A percentile compares a stretch with the other conserved stretches of the same genome.
Conservation (phyloP, 139 green algal genomes). For the Chlamydomonas applanata region DNA sequence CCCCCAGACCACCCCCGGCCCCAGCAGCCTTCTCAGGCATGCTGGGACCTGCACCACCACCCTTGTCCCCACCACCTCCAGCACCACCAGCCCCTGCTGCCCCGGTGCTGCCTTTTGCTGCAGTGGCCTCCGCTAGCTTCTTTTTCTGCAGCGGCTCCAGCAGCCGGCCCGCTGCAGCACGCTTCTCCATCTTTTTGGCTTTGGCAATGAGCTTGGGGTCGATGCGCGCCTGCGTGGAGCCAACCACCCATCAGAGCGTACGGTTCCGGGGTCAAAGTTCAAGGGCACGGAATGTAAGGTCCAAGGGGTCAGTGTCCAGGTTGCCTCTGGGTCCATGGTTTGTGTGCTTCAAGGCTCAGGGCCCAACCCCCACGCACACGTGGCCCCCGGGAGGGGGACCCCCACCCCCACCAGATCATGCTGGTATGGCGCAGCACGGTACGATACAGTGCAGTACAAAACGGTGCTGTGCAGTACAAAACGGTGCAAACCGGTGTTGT, state of each 20-base stretch:
- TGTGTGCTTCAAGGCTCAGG: too few relatives aligned
- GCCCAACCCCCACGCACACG: too few relatives aligned
- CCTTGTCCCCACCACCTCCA: background rate
- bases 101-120: background rate
- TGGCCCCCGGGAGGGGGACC: too few relatives aligned
- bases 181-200: slow-evolving; percentile 44
- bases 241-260: too few relatives aligned
- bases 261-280: background rate
- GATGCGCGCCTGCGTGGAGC: slow-evolving; percentile 31
- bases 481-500: background rate
- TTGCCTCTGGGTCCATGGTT: too few relatives aligned
- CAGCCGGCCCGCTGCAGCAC: slow-evolving; percentile 25
- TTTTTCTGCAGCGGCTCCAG: slow-evolving; percentile 39
- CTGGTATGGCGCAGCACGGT: too few relatives aligned
- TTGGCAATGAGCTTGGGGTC: slow-evolving; percentile 43
- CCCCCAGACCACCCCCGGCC: too few relatives aligned
- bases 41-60: too few relatives aligned
- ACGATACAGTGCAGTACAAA: too few relatives aligned
- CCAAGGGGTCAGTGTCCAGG: background rate
- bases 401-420: too few relatives aligned
- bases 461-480: too few relatives aligned
- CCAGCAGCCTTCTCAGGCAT: too few relatives aligned
- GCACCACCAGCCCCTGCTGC: background rate
- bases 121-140: background rate
- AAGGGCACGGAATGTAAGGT: background rate